phyloP scores from a whole-genome alignment of 768 basidiomycete species.

The Agrocybe pediades region DNA sequence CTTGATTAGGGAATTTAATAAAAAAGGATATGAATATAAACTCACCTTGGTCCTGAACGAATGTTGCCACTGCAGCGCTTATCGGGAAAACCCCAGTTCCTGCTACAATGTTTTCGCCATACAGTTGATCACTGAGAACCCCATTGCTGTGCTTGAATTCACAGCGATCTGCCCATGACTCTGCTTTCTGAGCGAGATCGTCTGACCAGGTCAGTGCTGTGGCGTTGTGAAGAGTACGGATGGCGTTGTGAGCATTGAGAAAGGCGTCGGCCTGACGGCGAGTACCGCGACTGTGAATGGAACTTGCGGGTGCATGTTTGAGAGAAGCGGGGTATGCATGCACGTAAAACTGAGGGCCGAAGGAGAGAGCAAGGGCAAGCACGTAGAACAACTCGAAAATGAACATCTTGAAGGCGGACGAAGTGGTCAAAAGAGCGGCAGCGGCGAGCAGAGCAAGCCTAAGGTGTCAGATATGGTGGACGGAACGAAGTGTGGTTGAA shows the following conservation, averaged over 20 bases:
- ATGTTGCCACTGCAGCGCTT: slow-evolving; percentile 43
- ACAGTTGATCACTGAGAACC: slow-evolving; percentile 38
- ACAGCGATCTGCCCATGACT: slow-evolving; percentile 52
- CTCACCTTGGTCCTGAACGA: slow-evolving; percentile 52
- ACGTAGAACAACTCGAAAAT: slow-evolving; percentile 27
- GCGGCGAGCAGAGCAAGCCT: slow-evolving; percentile 34
- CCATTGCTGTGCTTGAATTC: slow-evolving; percentile 49
- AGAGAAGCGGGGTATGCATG: slow-evolving; percentile 16
- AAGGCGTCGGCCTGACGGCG: slow-evolving; percentile 31
- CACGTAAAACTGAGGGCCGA: slow-evolving; percentile 14
- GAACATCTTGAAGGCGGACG: slow-evolving; percentile 24
- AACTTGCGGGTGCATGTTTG: slow-evolving; percentile 10
- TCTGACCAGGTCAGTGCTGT: slow-evolving; percentile 49
- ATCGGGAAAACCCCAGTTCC: slow-evolving; percentile 50
- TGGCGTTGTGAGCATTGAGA: slow-evolving; percentile 48
- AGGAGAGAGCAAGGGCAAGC: slow-evolving; percentile 21
- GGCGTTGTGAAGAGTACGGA: slow-evolving; percentile 46
- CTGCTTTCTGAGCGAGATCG: slow-evolving; percentile 46
- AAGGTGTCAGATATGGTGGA: slow-evolving; percentile 13
- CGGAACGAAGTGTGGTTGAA: slow-evolving; percentile 11
- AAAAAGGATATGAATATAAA: not conserved
- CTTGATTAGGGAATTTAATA: slow-evolving; percentile 20
- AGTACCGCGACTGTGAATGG: slow-evolving; percentile 24
- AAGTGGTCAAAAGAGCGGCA: slow-evolving; percentile 34
- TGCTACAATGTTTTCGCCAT: slow-evolving; percentile 59